Conservation (phyloP, 2,329 filamentous ascomycete genomes). For the Teratosphaeriaceae sp. region DNA sequence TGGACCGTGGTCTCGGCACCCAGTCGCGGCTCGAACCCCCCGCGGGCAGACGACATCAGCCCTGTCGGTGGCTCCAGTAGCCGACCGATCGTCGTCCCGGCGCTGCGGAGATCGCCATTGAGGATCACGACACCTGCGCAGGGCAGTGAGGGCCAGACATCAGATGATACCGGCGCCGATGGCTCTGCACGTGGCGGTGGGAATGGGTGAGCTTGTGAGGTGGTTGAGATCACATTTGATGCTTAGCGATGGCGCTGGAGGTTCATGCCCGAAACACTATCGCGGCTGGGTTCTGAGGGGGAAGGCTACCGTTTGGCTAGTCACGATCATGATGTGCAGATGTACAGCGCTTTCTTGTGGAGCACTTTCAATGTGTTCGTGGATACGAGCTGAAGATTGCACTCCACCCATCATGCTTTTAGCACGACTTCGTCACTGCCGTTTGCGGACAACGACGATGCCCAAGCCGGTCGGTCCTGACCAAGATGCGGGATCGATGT, state of each 20-base stretch:
- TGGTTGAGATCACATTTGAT: neutral
- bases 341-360: too few species aligned
- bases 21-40: slow-evolving; percentile 7
- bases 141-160: neutral
- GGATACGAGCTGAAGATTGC: too few species aligned
- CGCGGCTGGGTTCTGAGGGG: too few species aligned
- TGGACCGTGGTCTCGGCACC: neutral
- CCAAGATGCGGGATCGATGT: too few species aligned
- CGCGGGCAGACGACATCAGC: slow-evolving; percentile 25
- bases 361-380: too few species aligned
- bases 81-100: slow-evolving; percentile 19
- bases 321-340: too few species aligned
- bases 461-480: too few species aligned
- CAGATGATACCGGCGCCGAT: neutral
- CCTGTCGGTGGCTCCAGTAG: slow-evolving; percentile 15
- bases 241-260: slow-evolving; percentile 5
- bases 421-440: too few species aligned
- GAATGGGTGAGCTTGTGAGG: neutral
- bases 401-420: too few species aligned
- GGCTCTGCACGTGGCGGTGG: neutral
- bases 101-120: slow-evolving; percentile 15
- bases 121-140: neutral
- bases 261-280: too few species aligned
- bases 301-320: too few species aligned
- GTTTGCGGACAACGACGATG: too few species aligned